Evolutionary conservation across 495 filamentous ascomycete species (phyloP).

Genomic region (Xylaria venustula): DNA sequence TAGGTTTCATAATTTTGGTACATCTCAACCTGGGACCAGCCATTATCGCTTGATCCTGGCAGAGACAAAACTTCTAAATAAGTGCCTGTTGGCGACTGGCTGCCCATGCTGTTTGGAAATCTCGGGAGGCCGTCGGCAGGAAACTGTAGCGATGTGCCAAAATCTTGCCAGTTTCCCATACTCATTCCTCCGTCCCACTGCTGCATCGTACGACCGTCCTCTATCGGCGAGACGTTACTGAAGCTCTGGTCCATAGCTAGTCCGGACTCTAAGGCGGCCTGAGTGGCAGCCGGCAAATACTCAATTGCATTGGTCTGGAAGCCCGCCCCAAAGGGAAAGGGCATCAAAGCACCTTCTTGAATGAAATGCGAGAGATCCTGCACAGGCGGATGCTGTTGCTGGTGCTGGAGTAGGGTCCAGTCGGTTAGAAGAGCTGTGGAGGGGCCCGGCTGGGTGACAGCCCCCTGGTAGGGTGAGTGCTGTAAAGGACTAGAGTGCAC

Average conservation of each 20-base stretch:
- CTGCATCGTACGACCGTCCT: slow-evolving; percentile 65
- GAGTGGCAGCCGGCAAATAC: slow-evolving; percentile 68
- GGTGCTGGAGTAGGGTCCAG: slow-evolving; percentile 50
- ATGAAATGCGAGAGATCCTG: slow-evolving; percentile 54
- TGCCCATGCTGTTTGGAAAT: slow-evolving; percentile 56
- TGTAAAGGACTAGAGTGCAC: slow-evolving; percentile 45
- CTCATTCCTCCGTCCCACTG: slow-evolving; percentile 42
- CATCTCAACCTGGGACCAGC: slow-evolving; percentile 73
- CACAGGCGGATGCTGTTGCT: slow-evolving; percentile 47
- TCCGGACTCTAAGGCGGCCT: slow-evolving; percentile 60
- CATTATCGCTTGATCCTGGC: slow-evolving; percentile 75
- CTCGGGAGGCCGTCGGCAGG: slow-evolving; percentile 52
- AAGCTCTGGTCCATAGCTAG: slow-evolving; percentile 66
- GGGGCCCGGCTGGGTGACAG: slow-evolving; percentile 38
- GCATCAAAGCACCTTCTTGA: slow-evolving; percentile 47
- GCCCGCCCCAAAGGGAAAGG: slow-evolving; percentile 45
- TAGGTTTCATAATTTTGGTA: slow-evolving; percentile 49
- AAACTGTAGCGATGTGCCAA: slow-evolving; percentile 59
- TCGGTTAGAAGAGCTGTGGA: slow-evolving; percentile 46
- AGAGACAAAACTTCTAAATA: slow-evolving; percentile 82
- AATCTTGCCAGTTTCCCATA: slow-evolving; percentile 71
- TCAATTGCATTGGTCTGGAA: slow-evolving; percentile 61
- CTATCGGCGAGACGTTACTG: slow-evolving; percentile 58
- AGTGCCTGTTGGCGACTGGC: slow-evolving; percentile 78
- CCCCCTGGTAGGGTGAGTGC: slow-evolving; percentile 46